Base-by-base conservation (phyloP, 1,284 basidiomycete species). In the Apiotrichum veenhuisii region DNA sequence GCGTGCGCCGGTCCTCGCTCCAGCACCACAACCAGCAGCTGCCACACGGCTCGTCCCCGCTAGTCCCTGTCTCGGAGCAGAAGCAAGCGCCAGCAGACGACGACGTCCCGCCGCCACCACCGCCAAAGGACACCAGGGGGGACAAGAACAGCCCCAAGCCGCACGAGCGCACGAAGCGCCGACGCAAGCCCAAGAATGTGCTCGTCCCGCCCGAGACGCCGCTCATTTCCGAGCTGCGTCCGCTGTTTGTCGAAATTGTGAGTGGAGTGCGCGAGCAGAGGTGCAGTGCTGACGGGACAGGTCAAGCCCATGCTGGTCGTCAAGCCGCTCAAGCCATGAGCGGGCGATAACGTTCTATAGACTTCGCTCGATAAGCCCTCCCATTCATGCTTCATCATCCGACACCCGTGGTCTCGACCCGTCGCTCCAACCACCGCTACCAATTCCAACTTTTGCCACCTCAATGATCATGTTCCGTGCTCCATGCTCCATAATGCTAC, bases 211-310 rank as follows among this genome's bases (percentile, higher is more conserved):
- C 95, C 1, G 85, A 89, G 57, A 80, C 97, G 51, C 80, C 81
- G 56, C 82, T 87, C 64, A 84, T 96, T 56, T 86, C 88, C 23
- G 82, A 84, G 59, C 72, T 97, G 25, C 78, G 93, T 36, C 90
- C 92, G 1, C 68, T 97, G 27, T 96, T 96, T 72, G 83, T 88
- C 46, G 93, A 96, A 77, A 85, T 94, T 81, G 91, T 46, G 44
- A 46, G 44, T 94, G 10, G 64, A 73, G 85, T 69, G 5, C 30
- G 30, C 30, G 5, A 37, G 4, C 15, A 5, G 36, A 37, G 33
- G 36, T 37, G 30, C 30, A 17, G 33, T 40, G 33, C 26, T 26
- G 38, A 38, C 20, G 26, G 23, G 17, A 30, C 44, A 46, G 44
- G 44, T 61, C 50, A 59, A 57, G 41, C 64, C 61, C 30, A 46